Base-by-base conservation (phyloP, 306 rosid genomes). In the Cercis canadensis region DNA sequence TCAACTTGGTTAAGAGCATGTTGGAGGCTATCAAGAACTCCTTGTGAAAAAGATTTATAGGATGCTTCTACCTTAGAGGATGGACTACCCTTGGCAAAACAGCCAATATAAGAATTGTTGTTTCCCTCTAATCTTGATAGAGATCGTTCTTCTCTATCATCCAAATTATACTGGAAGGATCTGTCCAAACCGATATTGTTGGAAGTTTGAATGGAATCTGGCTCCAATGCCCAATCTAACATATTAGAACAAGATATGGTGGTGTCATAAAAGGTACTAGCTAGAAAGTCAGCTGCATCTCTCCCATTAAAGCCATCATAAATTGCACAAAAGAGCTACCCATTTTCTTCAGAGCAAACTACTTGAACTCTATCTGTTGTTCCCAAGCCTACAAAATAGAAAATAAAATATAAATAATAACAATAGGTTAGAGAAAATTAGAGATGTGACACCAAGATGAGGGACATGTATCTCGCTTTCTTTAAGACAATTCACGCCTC, bases 311-410 rank as follows among this genome's bases (percentile, higher is more conserved):
- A 95, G 18, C 99, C 99, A 43, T 95, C 97, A 73, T 89, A 95
- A 75, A 95, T 92, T 77, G 92, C 92, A 84, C 99, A 92, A 81
- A 86, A 92, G 57, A 95, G 96, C 99, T 97, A 95, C 3, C 96
- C 99, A 67, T 89, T 86, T 79, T 95, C 99, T 84, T 95, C 99
- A 61, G 96, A 95, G 81, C 97, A 95, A 59, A 92, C 97, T 4
- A 97, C 99, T 74, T 95, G 99, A 77, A 95, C 99, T 83, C 99
- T 86, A 72, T n/a, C n/a, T n/a, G n/a, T n/a, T n/a, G n/a, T n/a
- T n/a, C n/a, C n/a, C n/a, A n/a, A n/a, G n/a, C n/a, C n/a, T n/a
- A n/a, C n/a, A n/a, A n/a, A n/a, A n/a, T n/a, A n/a, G n/a, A n/a
- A n/a, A n/a, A n/a, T n/a, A n/a, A n/a, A n/a, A n/a, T n/a, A n/a